Conservation (phyloP, 1,139 yeast species). For the Hyphopichia buzzinii region DNA sequence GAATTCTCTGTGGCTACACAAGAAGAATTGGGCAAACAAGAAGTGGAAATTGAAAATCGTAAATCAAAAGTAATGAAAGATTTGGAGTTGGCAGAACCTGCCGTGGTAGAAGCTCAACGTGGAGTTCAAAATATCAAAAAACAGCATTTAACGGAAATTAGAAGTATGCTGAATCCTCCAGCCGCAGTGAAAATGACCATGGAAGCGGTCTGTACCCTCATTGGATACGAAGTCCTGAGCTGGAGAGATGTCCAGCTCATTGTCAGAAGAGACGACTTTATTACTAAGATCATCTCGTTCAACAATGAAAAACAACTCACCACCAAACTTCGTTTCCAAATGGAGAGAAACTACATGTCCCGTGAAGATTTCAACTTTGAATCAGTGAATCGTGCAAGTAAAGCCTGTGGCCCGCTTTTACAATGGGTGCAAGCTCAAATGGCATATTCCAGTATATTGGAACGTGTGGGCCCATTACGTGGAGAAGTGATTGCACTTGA, state of each 20-base stretch:
- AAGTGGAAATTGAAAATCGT: conserved; percentile 56
- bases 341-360: conserved; percentile 61
- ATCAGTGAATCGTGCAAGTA: conserved; percentile 82
- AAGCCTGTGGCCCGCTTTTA: conserved; percentile 90
- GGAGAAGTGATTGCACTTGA: conserved; percentile 65
- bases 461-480: conserved; percentile 71
- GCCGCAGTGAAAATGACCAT: conserved; percentile 79
- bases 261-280: conserved; percentile 83
- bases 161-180: conserved; percentile 92
- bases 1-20: conserved; percentile 83
- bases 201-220: conserved; percentile 81
- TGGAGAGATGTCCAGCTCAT: conserved; percentile 89
- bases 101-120: conserved; percentile 75
- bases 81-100: conserved; percentile 77
- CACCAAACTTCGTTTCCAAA: conserved; percentile 46
- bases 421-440: conserved; percentile 92
- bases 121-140: conserved; percentile 92
- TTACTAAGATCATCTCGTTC: conserved; percentile 75
- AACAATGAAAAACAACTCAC: conserved; percentile 63
- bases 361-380: conserved; percentile 68
- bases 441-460: conserved; percentile 64
- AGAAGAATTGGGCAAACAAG: conserved; percentile 67
- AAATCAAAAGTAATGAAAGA: conserved; percentile 57
- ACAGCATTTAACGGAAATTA: conserved; percentile 83
- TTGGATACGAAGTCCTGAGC: conserved; percentile 65